Base-by-base conservation (phyloP, 257 asterid genomes). In the Linaria vulgaris region DNA sequence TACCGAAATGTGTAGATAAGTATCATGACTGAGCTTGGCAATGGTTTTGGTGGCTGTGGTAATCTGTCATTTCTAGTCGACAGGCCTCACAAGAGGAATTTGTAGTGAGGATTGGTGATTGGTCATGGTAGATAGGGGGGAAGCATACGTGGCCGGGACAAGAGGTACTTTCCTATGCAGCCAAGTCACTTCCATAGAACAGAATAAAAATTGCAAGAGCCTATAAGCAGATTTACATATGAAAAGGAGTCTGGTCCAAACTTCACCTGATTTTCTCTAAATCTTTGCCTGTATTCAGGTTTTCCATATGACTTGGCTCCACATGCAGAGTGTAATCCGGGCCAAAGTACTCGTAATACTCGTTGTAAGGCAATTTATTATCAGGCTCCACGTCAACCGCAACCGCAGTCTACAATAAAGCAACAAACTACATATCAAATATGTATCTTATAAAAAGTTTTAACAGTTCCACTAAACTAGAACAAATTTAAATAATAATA, bases 381-480 rank as follows among this genome's bases (percentile, higher is more conserved):
- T 83, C 95, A 14, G 91, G 97, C 63, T 90, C 97, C 24, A 87
- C 85, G 50, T 82, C 95, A 50, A 90, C 91, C 45, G 97, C 97
- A 51, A 90, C 97, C 13, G 97, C 95, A 53, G 95, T 90, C 97
- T 90, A 85, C 72, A 68, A 82, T 47, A 75, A 52, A 56, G 69
- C 14, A 65, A 64, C 5, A 67, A 70, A 70, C 5, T 22, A 27
- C 30, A 53, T 24, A 49, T 74, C 31, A 71, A 62, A 17, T 23
- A 51, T n/a, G 49, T 17, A 74, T 52, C 48, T 31, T 61, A 49
- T 10, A 34, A 34, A 27, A 25, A 73, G 59, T 16, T 41, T 9
- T 56, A 31, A 15, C 27, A 20, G 37, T 24, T 24, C 44, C 17
- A 11, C 34, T 34, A 30, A 52, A 45, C 16, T 45, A 56, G 25